Conservation (phyloP, 73 alveolate genomes). For the Stentor coeruleus region DNA sequence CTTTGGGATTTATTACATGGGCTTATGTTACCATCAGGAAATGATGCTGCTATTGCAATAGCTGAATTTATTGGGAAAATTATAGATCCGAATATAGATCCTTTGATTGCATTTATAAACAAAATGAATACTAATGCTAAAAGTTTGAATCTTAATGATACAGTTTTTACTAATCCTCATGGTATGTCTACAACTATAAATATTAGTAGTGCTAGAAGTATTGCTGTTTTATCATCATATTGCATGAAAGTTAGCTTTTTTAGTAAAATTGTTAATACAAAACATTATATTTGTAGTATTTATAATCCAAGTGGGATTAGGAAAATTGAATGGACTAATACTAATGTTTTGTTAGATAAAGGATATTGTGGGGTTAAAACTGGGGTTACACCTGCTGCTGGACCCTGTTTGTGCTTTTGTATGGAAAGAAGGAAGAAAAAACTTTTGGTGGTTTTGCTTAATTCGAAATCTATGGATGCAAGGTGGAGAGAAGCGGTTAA, state of each 20-base stretch:
- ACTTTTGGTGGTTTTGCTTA: conserved; percentile 61
- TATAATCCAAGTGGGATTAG: conserved; percentile 15
- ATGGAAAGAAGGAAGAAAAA: conserved; percentile 53
- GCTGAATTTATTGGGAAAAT: conserved; percentile 2
- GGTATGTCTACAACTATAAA: conserved; percentile 47
- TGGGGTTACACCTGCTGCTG: conserved; percentile 86
- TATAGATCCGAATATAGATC: background rate
- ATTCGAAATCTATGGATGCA: conserved; percentile 63
- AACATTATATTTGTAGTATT: background rate
- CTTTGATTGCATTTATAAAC: conserved; percentile 21
- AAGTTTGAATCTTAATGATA: conserved; percentile 37
- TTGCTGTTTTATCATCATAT: background rate
- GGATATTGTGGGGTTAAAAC: conserved; percentile 83
- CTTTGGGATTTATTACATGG: conserved; percentile 51
- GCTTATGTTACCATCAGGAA: conserved; percentile 63
- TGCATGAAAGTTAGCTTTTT: background rate
- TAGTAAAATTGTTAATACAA: background rate
- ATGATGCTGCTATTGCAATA: conserved; percentile 59
- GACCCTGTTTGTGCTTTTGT: conserved; percentile 81
- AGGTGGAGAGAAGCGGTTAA: conserved; percentile 90
- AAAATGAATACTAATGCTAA: conserved; percentile 53
- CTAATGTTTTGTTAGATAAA: conserved; percentile 66
- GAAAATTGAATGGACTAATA: conserved; percentile 64
- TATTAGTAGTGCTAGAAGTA: conserved; percentile 29
- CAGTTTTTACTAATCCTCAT: conserved; percentile 48